phyloP scores from a whole-genome alignment of 2,329 filamentous ascomycete genomes.

The Rhinocladiella mackenziei region DNA sequence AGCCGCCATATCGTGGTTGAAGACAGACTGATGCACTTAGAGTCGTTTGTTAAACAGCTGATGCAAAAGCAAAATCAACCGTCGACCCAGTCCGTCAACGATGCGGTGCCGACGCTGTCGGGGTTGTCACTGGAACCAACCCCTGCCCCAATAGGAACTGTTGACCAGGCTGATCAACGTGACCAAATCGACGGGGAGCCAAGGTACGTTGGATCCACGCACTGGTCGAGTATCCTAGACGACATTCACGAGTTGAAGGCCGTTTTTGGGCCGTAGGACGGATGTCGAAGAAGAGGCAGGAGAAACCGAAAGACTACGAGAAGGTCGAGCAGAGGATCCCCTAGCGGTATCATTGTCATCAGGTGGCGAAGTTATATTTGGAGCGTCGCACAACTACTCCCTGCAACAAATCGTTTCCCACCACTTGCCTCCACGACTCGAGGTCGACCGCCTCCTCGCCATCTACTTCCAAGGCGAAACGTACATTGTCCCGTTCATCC shows the following conservation, averaged over 20 bases:
- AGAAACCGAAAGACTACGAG: background rate
- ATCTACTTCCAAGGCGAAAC: slow-evolving; percentile 23
- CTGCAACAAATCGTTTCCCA: slow-evolving; percentile 13
- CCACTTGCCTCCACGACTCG: slow-evolving; percentile 16
- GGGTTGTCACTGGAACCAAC: slow-evolving; percentile 1
- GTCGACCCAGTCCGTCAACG: background rate
- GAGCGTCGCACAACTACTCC: slow-evolving; percentile 9
- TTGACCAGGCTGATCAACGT: background rate
- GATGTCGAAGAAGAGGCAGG: slow-evolving; percentile 1
- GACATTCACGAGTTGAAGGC: slow-evolving; percentile 27
- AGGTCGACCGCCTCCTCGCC: slow-evolving; percentile 19
- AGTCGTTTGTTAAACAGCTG: slow-evolving; percentile 13
- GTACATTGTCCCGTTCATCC: slow-evolving; percentile 21
- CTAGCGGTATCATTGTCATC: too few species aligned
- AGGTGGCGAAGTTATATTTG: slow-evolving; percentile 18
- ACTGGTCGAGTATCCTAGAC: slow-evolving; percentile 42
- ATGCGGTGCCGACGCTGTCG: background rate
- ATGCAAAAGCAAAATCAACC: slow-evolving; percentile 19
- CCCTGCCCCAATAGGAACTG: background rate
- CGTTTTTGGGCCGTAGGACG: slow-evolving; percentile 2
- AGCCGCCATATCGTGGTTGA: slow-evolving; percentile 12
- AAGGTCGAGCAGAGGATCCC: too few species aligned
- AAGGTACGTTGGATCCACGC: slow-evolving; percentile 38
- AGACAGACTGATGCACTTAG: slow-evolving; percentile 20
- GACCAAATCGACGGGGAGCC: background rate